Evolutionary conservation across 805 yeast genomes (phyloP).

Genomic region (Kuraishia piskuri): DNA sequence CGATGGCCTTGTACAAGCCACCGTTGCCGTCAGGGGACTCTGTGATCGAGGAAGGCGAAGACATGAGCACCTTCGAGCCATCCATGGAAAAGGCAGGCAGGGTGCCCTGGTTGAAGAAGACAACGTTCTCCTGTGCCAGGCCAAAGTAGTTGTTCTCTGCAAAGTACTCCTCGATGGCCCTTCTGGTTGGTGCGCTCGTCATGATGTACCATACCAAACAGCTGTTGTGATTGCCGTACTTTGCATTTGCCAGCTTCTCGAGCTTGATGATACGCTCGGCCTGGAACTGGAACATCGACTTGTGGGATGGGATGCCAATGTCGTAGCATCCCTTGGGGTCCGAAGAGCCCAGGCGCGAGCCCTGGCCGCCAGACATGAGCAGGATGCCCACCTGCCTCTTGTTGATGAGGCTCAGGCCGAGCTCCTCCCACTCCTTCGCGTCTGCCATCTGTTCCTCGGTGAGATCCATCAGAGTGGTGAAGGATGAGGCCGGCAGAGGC

Average conservation of each 20-base stretch:
- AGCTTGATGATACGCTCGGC: conserved; percentile 73
- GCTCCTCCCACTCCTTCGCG: conserved; percentile 17
- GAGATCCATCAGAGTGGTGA: conserved; percentile 31
- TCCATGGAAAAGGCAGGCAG: conserved; percentile 76
- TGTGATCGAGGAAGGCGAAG: conserved; percentile 45
- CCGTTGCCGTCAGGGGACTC: conserved; percentile 98
- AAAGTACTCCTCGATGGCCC: conserved; percentile 68
- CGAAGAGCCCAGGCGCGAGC: conserved; percentile 85
- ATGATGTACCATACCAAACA: conserved; percentile 80
- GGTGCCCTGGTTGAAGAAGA: conserved; percentile 90
- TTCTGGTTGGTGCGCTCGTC: conserved; percentile 88
- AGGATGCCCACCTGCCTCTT: conserved; percentile 78
- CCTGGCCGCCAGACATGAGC: conserved; percentile 98
- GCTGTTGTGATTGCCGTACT: conserved; percentile 14
- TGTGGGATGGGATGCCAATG: conserved; percentile 75
- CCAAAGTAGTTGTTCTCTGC: conserved; percentile 60
- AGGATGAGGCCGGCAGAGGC: conserved; percentile 50
- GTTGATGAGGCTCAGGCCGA: conserved; percentile 63
- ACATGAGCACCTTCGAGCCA: conserved; percentile 65
- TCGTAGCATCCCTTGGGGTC: conserved; percentile 93
- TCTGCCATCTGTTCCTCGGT: conserved; percentile 16
- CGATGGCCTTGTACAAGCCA: conserved; percentile 83
- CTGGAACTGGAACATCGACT: conserved; percentile 85
- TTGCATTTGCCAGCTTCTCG: conserved; percentile 41
- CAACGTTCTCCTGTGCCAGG: conserved; percentile 45